Evolutionary conservation across 345 rosid genomes (phyloP).

Genomic region (Aegle marmelos): DNA sequence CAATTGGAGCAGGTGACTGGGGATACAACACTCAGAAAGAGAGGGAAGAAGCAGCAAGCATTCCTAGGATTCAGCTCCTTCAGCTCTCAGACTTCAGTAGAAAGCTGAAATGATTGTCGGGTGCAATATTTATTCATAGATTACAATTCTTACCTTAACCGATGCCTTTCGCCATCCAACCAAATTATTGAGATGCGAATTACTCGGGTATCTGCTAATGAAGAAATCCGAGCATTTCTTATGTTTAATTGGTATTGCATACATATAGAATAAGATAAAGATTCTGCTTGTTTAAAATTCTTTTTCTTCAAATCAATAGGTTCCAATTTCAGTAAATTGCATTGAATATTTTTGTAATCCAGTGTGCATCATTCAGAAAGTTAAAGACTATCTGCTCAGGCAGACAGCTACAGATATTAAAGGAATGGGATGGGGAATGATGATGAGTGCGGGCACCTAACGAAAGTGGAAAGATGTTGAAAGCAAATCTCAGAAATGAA

Average conservation of each 20-base stretch:
- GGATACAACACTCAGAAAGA: constrained; percentile 77
- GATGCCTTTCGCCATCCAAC: not conserved
- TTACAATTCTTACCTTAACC: not conserved
- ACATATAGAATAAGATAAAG: not conserved
- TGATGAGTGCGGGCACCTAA: too few species aligned
- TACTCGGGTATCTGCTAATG: not conserved
- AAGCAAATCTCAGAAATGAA: not conserved
- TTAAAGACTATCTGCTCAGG: too few species aligned
- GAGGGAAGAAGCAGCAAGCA: constrained; percentile 72
- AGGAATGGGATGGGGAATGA: not conserved
- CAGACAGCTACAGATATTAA: too few species aligned
- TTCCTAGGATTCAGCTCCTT: constrained; percentile 67
- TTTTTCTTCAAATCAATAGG: not conserved
- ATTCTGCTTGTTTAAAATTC: not conserved
- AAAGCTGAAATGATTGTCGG: constrained; percentile 56
- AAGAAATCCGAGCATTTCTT: not conserved
- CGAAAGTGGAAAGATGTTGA: too few species aligned
- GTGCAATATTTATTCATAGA: not conserved
- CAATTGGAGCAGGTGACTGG: constrained; percentile 50
- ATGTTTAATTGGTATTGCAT: not conserved
- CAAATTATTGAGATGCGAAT: not conserved
- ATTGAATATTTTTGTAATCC: too few species aligned
- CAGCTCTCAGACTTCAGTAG: constrained; percentile 74
- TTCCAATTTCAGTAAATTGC: not conserved
- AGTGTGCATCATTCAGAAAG: too few species aligned